These are phyloP conservation scores for Chalciporus chontae DNA, from an alignment of 768 basidiomycete species.

Conservation along the genomic window DNA sequence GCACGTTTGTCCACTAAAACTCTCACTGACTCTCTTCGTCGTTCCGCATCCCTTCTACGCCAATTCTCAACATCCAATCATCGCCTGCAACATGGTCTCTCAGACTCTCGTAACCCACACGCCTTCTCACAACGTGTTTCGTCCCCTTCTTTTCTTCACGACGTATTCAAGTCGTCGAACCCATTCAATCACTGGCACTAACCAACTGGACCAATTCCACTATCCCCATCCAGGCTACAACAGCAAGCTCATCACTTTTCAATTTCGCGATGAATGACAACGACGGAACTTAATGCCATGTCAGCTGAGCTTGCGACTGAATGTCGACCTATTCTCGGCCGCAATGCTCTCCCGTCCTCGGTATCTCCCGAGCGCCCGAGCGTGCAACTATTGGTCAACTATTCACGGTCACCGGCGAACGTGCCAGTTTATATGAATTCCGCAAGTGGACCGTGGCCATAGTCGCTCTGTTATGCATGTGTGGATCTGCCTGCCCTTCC, in stretches of 20 bases:
- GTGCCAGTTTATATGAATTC: too few relatives aligned
- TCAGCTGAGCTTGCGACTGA: not conserved
- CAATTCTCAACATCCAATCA: constrained; percentile 20
- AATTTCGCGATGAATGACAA: not conserved
- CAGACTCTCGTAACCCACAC: constrained; percentile 16
- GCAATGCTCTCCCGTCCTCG: not conserved
- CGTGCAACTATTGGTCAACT: not conserved
- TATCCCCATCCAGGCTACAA: not conserved
- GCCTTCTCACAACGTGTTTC: constrained; percentile 14
- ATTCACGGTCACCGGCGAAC: too few relatives aligned
- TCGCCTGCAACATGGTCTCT: constrained; percentile 23
- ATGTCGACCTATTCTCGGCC: not conserved
- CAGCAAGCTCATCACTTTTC: not conserved
- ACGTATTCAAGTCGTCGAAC: too few relatives aligned
- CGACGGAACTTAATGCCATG: not conserved
- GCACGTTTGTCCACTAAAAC: constrained; percentile 32
- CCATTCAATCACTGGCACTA: not conserved
- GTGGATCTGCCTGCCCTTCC: too few relatives aligned
- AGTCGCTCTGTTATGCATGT: too few relatives aligned
- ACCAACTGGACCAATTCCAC: not conserved
- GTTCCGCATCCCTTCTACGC: constrained; percentile 10
- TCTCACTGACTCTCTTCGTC: not conserved
- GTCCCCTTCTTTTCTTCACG: constrained; percentile 4
- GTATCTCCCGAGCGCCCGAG: not conserved
- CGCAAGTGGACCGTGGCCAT: too few relatives aligned